Evolutionary conservation across 129 eudicot species (phyloP).

Genomic region (Artemisia annua): DNA sequence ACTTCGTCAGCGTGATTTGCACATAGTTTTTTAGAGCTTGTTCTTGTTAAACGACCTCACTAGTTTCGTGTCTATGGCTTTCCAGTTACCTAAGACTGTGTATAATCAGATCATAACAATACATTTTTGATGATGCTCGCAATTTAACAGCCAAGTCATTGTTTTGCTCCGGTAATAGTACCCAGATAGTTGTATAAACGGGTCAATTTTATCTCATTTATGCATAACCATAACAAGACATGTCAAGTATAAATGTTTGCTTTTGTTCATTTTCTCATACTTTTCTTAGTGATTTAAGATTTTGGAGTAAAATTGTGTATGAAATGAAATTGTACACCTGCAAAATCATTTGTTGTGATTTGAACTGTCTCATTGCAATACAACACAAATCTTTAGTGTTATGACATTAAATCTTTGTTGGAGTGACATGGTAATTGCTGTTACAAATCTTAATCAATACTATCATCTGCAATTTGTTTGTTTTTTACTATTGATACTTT

Average conservation of each 20-base stretch:
- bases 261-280: not conserved
- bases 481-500: too few relatives aligned
- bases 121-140: not conserved
- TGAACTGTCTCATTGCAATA: not conserved
- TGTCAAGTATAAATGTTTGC: not conserved
- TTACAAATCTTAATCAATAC: not conserved
- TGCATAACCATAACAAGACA: not conserved
- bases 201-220: not conserved
- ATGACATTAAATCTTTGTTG: not conserved
- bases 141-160: not conserved
- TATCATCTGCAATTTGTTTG: not conserved
- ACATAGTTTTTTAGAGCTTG: constrained; percentile 13
- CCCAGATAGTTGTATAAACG: not conserved
- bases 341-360: not conserved
- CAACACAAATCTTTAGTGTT: not conserved
- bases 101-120: not conserved
- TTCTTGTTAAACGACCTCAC: not conserved
- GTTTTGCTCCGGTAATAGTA: not conserved
- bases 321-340: not conserved
- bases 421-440: not conserved
- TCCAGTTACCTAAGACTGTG: not conserved
- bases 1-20: constrained; percentile 39
- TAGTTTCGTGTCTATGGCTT: not conserved
- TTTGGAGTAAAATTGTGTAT: not conserved
- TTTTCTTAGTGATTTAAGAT: not conserved